Conservation (phyloP, 495 filamentous ascomycete genomes). For the Elaphomyces granulatus region DNA sequence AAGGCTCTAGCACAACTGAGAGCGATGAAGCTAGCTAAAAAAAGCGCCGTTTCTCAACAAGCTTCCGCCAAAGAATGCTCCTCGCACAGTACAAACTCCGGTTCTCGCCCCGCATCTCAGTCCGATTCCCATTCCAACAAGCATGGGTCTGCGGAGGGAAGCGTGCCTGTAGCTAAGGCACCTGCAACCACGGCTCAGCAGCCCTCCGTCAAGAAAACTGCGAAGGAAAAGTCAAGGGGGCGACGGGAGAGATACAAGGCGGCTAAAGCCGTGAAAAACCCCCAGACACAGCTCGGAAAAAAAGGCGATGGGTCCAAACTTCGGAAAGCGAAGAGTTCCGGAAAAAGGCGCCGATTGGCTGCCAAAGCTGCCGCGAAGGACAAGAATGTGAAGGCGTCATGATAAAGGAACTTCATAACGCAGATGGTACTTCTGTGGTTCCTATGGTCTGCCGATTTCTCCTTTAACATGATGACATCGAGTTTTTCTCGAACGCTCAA, state of each 20-base stretch:
- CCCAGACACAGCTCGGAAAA: too few species aligned
- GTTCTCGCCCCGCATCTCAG: conserved; percentile 16
- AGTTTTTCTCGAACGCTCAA: too few species aligned
- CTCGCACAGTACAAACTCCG: conserved; percentile 11
- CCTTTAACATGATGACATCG: too few species aligned
- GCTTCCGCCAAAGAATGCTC: conserved; percentile 6
- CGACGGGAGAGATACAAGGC: conserved; percentile 1
- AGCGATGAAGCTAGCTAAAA: conserved; percentile 29
- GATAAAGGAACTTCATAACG: too few species aligned
- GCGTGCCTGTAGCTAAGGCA: too few species aligned
- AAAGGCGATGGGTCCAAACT: conserved; percentile 22
- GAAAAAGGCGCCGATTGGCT: conserved; percentile 1
- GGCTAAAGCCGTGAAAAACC: conserved; percentile 2
- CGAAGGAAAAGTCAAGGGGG: too few species aligned
- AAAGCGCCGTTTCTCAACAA: conserved; percentile 7
- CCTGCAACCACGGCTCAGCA: too few species aligned
- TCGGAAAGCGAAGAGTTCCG: conserved; percentile 17
- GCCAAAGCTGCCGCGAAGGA: background rate
- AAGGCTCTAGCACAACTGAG: conserved; percentile 36
- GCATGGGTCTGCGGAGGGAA: conserved; percentile 1
- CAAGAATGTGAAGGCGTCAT: too few species aligned
- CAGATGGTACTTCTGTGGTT: too few species aligned
- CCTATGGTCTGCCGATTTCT: too few species aligned
- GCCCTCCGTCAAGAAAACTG: too few species aligned
- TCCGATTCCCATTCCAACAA: conserved; percentile 14